Evolutionary conservation across 1,284 basidiomycete genomes (phyloP).

Genomic region (Cutaneotrichosporon sp.): DNA sequence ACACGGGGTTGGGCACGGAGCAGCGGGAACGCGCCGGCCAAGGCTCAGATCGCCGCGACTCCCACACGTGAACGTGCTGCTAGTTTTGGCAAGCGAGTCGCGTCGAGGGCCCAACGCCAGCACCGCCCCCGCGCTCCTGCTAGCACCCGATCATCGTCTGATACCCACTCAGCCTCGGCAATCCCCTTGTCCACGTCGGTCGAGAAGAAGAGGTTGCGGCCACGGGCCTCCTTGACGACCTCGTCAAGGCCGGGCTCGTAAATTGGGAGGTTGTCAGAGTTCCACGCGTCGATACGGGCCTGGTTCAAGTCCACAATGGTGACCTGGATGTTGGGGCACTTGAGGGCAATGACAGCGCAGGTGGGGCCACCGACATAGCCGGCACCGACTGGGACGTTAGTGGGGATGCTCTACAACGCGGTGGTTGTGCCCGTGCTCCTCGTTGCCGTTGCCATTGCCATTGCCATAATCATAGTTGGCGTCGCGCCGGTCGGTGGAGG

Average conservation of each 20-base stretch:
- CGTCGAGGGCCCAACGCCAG: too few relatives aligned
- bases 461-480: too few relatives aligned
- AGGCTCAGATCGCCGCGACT: too few relatives aligned
- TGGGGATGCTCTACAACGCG: background rate
- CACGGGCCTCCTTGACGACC: slow-evolving; percentile 81
- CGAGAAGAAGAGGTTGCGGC: slow-evolving; percentile 94
- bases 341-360: slow-evolving; percentile 70
- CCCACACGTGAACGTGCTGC: too few relatives aligned
- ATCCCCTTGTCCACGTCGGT: slow-evolving; percentile 93
- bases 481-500: too few relatives aligned
- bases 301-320: slow-evolving; percentile 98
- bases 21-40: too few relatives aligned
- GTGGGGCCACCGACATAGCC: slow-evolving; percentile 95
- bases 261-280: slow-evolving; percentile 62
- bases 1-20: too few relatives aligned
- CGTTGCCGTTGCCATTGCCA: too few relatives aligned
- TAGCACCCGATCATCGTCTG: too few relatives aligned
- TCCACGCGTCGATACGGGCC: slow-evolving; percentile 93
- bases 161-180: slow-evolving; percentile 69
- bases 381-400: slow-evolving; percentile 68
- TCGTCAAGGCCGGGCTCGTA: slow-evolving; percentile 97
- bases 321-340: slow-evolving; percentile 80
- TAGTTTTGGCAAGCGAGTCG: too few relatives aligned
- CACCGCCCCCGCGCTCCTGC: too few relatives aligned
- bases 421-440: too few relatives aligned